These are phyloP conservation scores for Tetrapisispora nanseiensis DNA, from an alignment of 805 yeast genomes.

Conservation along the genomic window DNA sequence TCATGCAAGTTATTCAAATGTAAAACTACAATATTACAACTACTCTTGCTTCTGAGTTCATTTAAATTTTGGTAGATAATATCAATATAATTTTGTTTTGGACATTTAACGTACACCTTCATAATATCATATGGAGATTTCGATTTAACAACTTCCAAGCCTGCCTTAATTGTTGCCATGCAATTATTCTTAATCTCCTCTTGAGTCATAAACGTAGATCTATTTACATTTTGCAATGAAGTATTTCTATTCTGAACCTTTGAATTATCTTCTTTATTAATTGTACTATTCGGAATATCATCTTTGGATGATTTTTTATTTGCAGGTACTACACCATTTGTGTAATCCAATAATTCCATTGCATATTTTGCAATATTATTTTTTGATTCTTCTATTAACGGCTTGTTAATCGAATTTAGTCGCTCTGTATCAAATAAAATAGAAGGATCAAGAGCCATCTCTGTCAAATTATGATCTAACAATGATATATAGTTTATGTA, in stretches of 20 bases:
- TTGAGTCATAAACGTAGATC: constrained; percentile 19
- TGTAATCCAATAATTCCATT: constrained; percentile 7
- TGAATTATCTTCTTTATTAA: not conserved
- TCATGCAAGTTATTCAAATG: constrained; percentile 28
- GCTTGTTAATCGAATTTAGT: constrained; percentile 9
- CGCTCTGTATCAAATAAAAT: constrained; percentile 13
- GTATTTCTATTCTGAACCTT: not conserved
- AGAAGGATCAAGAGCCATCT: constrained; percentile 10
- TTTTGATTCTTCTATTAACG: constrained; percentile 12
- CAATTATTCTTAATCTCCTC: constrained; percentile 26
- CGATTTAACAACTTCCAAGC: constrained; percentile 17
- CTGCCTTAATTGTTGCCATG: constrained; percentile 20
- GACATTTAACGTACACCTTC: constrained; percentile 26
- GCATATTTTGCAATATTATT: constrained; percentile 6
- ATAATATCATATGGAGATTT: constrained; percentile 27
- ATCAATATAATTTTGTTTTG: constrained; percentile 24
- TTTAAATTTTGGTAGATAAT: constrained; percentile 20
- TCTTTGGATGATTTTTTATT: not conserved
- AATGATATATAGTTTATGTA: constrained; percentile 3
- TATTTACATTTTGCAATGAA: not conserved
- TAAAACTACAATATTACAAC: constrained; percentile 28
- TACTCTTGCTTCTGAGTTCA: constrained; percentile 26
- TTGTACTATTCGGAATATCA: not conserved
- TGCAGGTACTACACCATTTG: not conserved
- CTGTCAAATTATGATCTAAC: constrained; percentile 7